These are phyloP conservation scores for Suzukiozyma palmioleophila DNA, from an alignment of 1,139 yeast genomes.

Conservation along the genomic window DNA sequence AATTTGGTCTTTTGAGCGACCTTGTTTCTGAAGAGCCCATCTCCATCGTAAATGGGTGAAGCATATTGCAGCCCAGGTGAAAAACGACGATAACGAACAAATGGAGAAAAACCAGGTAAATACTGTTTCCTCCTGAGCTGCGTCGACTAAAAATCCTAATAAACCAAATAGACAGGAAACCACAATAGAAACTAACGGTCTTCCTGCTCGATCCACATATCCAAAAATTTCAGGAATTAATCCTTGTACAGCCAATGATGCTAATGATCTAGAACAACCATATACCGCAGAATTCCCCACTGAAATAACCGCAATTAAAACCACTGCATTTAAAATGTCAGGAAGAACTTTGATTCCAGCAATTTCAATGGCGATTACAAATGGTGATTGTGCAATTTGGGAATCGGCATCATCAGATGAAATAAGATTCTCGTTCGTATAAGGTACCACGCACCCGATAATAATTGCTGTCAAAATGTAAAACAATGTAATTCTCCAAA, in stretches of 20 bases:
- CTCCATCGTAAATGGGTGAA: slow-evolving; percentile 38
- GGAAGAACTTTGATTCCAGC: slow-evolving; percentile 41
- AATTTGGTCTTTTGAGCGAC: slow-evolving; percentile 41
- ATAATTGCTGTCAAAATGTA: slow-evolving; percentile 46
- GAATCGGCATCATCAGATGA: slow-evolving; percentile 20
- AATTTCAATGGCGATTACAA: slow-evolving; percentile 36
- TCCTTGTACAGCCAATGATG: slow-evolving; percentile 51
- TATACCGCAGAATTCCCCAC: slow-evolving; percentile 55
- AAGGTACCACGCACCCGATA: slow-evolving; percentile 46
- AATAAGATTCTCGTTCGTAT: slow-evolving; percentile 31
- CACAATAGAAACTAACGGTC: slow-evolving; percentile 52
- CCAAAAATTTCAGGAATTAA: slow-evolving; percentile 42
- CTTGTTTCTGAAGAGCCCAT: slow-evolving; percentile 30
- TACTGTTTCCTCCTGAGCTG: slow-evolving; percentile 42
- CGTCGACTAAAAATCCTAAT: slow-evolving; percentile 57
- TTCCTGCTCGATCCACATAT: slow-evolving; percentile 52
- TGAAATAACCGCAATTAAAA: slow-evolving; percentile 47
- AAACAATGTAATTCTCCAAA: slow-evolving; percentile 66
- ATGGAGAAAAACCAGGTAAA: slow-evolving; percentile 66
- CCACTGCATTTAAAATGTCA: slow-evolving; percentile 52
- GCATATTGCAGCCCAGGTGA: slow-evolving; percentile 45
- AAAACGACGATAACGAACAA: slow-evolving; percentile 59
- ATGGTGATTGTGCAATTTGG: slow-evolving; percentile 36
- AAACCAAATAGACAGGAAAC: slow-evolving; percentile 53
- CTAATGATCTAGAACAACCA: slow-evolving; percentile 52